Evolutionary conservation across 2,329 filamentous ascomycete genomes (phyloP), one percentile per base, ranked within the genome.

Genomic region (Clonostachys chloroleuca): DNA sequence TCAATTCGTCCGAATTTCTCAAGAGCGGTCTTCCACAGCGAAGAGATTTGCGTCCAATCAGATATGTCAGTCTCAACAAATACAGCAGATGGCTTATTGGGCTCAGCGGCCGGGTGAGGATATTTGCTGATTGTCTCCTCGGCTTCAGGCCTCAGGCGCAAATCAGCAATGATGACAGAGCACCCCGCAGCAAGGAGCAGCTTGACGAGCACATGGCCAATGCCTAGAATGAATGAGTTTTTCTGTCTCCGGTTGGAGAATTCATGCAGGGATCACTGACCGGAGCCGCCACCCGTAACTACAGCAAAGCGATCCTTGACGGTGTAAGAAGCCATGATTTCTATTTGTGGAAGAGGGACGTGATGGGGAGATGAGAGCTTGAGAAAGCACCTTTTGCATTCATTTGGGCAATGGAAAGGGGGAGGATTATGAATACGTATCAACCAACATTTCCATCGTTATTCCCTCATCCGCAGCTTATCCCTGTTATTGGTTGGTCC

Each of bases 1-100:
- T 86, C 78, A 3, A 86, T 55, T 12, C 74, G 64, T 1, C 76
- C 78, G 50, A 77, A 84, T 1, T 58, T 56, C 13, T 67, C 55
- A 0, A 81, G 39, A 0, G 80, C 67, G 0, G 34, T 49, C 6
- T 57, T 50, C 58, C 56, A 62, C 2, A 59, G 33, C 2, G 49
- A 33, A 3, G 45, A 54, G 40, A 64, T 60, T 37, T 61, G 55
- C 1, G 47, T 24, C 54, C 52, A 57, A 34, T 60, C 54, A 36
- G 52, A 52, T 5, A 65, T 47, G 37, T 60, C 54, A 5, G 55
- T 56, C 47, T 58, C 53, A 43, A 57, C 52, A 44, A 57, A 65
- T 6, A 46, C n/a, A 12, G 41, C 52, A 10, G 24, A 35, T 10
- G 45, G 37, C 37, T 41, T 18, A 18, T 24, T 37, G 12, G 43